phyloP scores from a whole-genome alignment of 2,329 filamentous ascomycete species.

The Diaporthe nobilis region DNA sequence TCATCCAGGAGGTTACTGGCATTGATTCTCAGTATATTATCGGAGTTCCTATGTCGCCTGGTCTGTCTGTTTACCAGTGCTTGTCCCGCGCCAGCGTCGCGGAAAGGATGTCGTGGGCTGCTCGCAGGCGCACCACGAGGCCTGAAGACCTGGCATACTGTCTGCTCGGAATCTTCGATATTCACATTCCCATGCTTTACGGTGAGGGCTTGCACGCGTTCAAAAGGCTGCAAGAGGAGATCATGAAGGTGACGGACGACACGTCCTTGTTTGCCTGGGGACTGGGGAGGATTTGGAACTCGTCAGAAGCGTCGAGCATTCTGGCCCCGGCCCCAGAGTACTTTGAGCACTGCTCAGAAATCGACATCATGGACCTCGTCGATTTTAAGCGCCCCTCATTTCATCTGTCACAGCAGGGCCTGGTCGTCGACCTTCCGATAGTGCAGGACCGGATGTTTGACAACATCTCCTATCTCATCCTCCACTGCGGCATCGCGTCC shows the following conservation, averaged over 20 bases:
- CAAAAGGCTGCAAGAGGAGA: constrained; percentile 46
- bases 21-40: background rate
- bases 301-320: constrained; percentile 10
- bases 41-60: background rate
- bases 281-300: constrained; percentile 17
- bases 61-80: constrained; percentile 26
- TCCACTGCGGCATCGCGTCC: constrained; percentile 6
- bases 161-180: constrained; percentile 49
- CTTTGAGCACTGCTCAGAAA: constrained; percentile 22
- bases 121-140: constrained; percentile 44
- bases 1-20: constrained; percentile 13
- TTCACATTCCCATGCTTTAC: constrained; percentile 49
- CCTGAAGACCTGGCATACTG: constrained; percentile 49
- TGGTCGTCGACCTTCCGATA: constrained; percentile 13
- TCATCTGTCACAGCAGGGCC: background rate
- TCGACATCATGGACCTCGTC: constrained; percentile 22
- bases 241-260: constrained; percentile 45
- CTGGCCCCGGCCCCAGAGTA: constrained; percentile 15
- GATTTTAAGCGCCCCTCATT: constrained; percentile 19
- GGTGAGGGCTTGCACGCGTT: constrained; percentile 47
- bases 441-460: constrained; percentile 13
- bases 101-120: constrained; percentile 50
- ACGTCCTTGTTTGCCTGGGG: constrained; percentile 47
- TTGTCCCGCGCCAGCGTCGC: constrained; percentile 43
- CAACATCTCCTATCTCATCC: constrained; percentile 20